A percentile compares a stretch with the other conserved stretches of the same genome.
phyloP scores from a whole-genome alignment of 1,284 basidiomycete genomes.

The Sphaerobolus stellatus region DNA sequence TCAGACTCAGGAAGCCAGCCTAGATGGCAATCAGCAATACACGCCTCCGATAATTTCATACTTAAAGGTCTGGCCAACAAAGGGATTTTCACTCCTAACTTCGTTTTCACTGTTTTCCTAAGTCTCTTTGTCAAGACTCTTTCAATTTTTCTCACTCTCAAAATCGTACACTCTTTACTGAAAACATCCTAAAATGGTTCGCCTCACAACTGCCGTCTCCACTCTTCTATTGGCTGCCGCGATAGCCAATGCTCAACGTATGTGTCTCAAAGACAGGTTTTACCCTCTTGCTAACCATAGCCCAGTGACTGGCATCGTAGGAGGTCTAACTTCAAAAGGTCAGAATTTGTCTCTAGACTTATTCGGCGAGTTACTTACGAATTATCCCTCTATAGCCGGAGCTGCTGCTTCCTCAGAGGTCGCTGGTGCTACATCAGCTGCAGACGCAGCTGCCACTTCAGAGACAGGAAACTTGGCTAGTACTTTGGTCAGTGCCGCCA shows the following conservation, averaged over 20 bases:
- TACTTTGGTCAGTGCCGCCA: neutral
- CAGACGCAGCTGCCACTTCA: neutral
- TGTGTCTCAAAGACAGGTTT: neutral
- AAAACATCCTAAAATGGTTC: conserved; percentile 4
- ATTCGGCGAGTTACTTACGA: neutral
- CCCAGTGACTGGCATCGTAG: neutral
- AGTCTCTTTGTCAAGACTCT: too few relatives aligned
- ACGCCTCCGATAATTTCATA: too few relatives aligned
- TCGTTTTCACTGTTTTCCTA: too few relatives aligned
- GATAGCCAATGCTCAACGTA: neutral
- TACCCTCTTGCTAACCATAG: neutral
- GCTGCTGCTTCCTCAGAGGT: neutral
- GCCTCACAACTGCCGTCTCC: neutral
- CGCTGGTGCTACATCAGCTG: neutral
- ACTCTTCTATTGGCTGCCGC: neutral
- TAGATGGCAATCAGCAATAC: too few relatives aligned
- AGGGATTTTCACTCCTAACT: too few relatives aligned
- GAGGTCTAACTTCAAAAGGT: neutral
- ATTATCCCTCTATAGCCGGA: neutral
- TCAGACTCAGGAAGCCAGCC: too few relatives aligned
- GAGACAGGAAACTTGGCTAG: neutral
- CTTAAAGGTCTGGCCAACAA: too few relatives aligned
- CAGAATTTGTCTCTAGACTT: neutral
- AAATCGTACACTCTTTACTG: too few relatives aligned
- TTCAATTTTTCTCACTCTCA: too few relatives aligned